A percentile compares a stretch with the other conserved stretches of the same genome.
These are phyloP conservation scores for Tolypocladium paradoxum DNA, from an alignment of 2,329 filamentous ascomycete species.

Conservation along the genomic window DNA sequence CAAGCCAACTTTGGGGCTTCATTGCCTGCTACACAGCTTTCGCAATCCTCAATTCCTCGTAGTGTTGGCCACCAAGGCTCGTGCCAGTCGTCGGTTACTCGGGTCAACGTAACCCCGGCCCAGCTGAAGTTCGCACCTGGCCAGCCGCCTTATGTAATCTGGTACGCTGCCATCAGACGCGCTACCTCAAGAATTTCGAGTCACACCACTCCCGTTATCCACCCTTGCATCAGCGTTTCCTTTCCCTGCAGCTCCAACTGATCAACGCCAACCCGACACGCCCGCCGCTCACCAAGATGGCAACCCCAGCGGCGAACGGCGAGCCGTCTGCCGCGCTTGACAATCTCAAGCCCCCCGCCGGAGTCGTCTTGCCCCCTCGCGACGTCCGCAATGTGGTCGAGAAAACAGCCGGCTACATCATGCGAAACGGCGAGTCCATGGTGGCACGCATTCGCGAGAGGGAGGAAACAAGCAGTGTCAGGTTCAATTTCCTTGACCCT, in stretches of 20 bases:
- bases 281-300: not conserved
- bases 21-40: not conserved
- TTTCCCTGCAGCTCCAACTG: not conserved
- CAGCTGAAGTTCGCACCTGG: not conserved
- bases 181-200: not conserved
- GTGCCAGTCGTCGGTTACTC: not conserved
- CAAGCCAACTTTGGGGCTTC: not conserved
- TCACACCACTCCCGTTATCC: not conserved
- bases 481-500: constrained; percentile 76
- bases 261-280: not conserved
- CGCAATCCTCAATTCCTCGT: no score
- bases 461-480: constrained; percentile 57
- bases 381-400: constrained; percentile 79
- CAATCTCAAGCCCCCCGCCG: constrained; percentile 66
- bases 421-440: constrained; percentile 55
- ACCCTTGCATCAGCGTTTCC: not conserved
- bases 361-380: constrained; percentile 80
- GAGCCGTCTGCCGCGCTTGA: constrained; percentile 45
- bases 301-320: constrained; percentile 26
- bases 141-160: not conserved
- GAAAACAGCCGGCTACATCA: constrained; percentile 89
- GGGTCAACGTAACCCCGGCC: not conserved
- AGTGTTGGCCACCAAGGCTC: no score
- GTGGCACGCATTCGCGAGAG: constrained; percentile 81
- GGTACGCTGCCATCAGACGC: not conserved